Percentiles rank a stretch among this genome's conserved stretches.
These are phyloP conservation scores for Gardenia jasminoides DNA, from an alignment of 257 asterid genomes.

Conservation along the genomic window DNA sequence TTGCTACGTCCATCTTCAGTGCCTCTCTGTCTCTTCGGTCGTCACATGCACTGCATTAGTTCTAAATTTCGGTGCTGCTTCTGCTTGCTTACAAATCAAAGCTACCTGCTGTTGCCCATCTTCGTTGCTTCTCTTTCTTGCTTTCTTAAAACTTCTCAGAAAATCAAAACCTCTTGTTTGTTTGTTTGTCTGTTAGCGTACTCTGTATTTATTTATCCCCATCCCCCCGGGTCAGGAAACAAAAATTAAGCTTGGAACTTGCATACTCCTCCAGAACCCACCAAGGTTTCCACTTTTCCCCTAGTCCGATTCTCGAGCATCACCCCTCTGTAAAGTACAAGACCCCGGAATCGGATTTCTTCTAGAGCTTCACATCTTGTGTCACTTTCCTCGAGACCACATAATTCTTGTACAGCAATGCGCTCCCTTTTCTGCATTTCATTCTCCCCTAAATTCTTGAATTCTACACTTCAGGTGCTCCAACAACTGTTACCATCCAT, in stretches of 20 bases:
- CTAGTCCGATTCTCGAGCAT: background rate
- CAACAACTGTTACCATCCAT: background rate
- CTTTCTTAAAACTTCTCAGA: background rate
- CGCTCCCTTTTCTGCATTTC: background rate
- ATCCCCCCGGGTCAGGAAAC: no score
- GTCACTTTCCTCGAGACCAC: background rate
- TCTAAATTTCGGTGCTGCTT: background rate
- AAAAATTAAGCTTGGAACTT: no score
- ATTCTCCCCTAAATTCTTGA: background rate
- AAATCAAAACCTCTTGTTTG: background rate
- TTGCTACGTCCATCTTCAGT: background rate
- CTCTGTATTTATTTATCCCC: background rate
- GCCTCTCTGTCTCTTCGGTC: background rate
- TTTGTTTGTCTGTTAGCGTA: no score
- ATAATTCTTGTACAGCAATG: background rate
- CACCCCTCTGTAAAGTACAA: background rate
- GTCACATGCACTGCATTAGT: background rate
- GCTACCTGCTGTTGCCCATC: background rate
- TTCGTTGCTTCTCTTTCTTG: background rate
- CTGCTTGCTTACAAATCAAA: background rate
- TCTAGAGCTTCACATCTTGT: background rate
- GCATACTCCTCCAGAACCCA: no score
- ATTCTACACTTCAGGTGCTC: background rate
- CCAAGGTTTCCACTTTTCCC: no score
- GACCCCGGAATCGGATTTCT: background rate